Conservation (phyloP, 1,139 yeast species). For the Yamadazyma atmosphaerica region DNA sequence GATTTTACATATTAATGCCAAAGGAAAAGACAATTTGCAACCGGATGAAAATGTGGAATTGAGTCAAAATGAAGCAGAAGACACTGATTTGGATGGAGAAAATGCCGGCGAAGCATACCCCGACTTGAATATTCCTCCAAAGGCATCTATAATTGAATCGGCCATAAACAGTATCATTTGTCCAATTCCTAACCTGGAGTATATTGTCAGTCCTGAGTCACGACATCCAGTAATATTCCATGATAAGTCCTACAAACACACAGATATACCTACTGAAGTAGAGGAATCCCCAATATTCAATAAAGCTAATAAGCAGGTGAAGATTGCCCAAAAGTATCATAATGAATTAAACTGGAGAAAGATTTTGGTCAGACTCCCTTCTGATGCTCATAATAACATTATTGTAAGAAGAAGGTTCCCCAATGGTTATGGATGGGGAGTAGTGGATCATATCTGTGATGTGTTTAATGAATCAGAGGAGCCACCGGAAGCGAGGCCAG, state of each 20-base stretch:
- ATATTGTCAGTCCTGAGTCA: conserved; percentile 34
- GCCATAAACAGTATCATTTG: conserved; percentile 43
- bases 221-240: conserved; percentile 69
- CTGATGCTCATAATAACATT: conserved; percentile 96
- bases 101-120: conserved; percentile 10
- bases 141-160: conserved; percentile 46
- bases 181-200: conserved; percentile 41
- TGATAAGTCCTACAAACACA: conserved; percentile 70
- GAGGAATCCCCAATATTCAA: conserved; percentile 13
- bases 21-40: conserved; percentile 19
- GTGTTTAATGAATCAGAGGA: conserved; percentile 15
- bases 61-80: conserved; percentile 16
- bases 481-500: neutral
- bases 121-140: conserved; percentile 38
- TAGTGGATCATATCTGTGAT: conserved; percentile 51
- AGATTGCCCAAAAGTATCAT: conserved; percentile 87
- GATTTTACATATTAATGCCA: conserved; percentile 27
- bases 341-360: conserved; percentile 80
- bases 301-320: conserved; percentile 60
- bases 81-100: conserved; percentile 10
- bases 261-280: conserved; percentile 54
- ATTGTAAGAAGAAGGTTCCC: conserved; percentile 85
- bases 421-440: conserved; percentile 97
- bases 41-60: conserved; percentile 13
- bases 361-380: conserved; percentile 79